Evolutionary conservation across 371 early-diverging fungal species (phyloP).

Genomic region (Cokeromyces recurvatus): DNA sequence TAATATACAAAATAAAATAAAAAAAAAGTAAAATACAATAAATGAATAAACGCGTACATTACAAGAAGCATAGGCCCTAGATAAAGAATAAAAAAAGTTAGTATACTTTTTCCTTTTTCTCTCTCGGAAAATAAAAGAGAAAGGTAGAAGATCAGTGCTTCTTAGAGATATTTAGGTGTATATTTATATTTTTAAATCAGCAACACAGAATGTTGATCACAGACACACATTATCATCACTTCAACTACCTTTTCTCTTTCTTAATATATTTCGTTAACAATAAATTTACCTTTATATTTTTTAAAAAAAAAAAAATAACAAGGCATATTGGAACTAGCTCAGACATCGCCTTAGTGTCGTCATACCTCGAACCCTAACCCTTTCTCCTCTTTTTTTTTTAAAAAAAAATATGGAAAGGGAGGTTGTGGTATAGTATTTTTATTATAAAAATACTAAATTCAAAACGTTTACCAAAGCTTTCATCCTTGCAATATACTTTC

Average conservation of each 20-base stretch:
- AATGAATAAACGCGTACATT: no score
- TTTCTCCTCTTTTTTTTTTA: not conserved
- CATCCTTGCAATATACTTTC: conserved; percentile 12
- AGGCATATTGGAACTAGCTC: conserved; percentile 1
- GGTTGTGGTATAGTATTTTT: no score
- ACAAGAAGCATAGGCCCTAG: no score
- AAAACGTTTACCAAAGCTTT: conserved; percentile 21
- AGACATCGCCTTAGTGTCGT: conserved; percentile 20
- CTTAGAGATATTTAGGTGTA: conserved; percentile 22
- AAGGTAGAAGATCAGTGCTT: conserved; percentile 14
- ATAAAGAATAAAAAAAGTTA: no score
- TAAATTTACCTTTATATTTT: not conserved
- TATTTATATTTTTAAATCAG: conserved; percentile 9
- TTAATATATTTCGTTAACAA: not conserved
- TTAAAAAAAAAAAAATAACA: not conserved
- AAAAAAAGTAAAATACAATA: not conserved
- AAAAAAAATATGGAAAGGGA: no score
- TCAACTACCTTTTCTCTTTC: not conserved
- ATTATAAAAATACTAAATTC: no score
- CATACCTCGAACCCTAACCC: conserved; percentile 13
- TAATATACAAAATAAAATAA: not conserved
- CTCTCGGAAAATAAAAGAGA: no score
- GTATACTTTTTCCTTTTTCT: no score
- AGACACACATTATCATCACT: conserved; percentile 12
- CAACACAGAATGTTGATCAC: conserved; percentile 20